Base-by-base conservation (phyloP, 352 stramenopile species). In the Globisporangium takayamanum region DNA sequence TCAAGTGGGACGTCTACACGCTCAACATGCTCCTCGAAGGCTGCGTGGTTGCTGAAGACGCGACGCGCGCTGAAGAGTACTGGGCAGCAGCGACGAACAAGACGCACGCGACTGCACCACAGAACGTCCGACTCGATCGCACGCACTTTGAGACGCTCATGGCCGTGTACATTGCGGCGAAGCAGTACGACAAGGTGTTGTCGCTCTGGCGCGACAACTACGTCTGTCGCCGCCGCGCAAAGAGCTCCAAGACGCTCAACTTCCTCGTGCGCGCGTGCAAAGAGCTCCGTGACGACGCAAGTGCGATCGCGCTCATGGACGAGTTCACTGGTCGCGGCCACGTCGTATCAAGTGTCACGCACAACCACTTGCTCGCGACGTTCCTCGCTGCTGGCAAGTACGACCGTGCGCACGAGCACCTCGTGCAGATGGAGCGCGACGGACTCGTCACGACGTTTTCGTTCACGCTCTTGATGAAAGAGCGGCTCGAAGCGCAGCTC, bases 231-330 rank as follows among this genome's bases (percentile, higher is more conserved):
- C 76, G 78, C 33, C 81, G 80, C 20, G 73, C 76, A 16, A 89
- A 83, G 68, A 90, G 67, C 51, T 76, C 81, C 41, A 93, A 92
- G 69, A 63, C 83, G 53, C 77, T 95, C 52, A 93, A 93, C 67
- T 89, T 81, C 30, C 62, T 95, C 25, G 66, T 95, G 39, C 76
- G 78, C 47, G 74, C 80, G 11, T 92, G 82, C 55, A 73, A 77
- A 20, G 60, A 67, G 33, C 41, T 28, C 3, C 53, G 66, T 2
- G 69, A 89, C 45, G 76, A 80, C 55, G 64, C 50, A 20, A 83
- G 59, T 2, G 85, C 80, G 0, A 66, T 67, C 5, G 59, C 49
- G 12, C 60, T 95, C 2, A 47, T 92, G 12, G 63, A 85, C 37
- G 74, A 92, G 56, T 93, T 95, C 60, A 64, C 62, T 18, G 55